Evolutionary conservation across 441 rosid species (phyloP), one percentile per base, ranked within the genome.

Genomic region (Sinapis alba): DNA sequence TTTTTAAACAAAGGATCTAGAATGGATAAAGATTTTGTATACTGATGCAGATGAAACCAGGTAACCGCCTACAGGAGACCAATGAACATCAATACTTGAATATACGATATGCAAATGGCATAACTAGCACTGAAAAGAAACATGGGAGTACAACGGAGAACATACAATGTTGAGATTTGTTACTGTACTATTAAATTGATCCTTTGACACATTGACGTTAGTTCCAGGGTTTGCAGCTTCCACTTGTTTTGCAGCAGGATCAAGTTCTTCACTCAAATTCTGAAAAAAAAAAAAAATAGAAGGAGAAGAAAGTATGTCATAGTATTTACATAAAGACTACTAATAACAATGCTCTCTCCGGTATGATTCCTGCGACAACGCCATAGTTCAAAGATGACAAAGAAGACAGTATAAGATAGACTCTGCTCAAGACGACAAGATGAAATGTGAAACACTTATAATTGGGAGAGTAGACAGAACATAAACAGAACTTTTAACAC

Each of bases 21-120:
- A 83, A 93, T 78, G 59, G 97, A 89, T 62, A 90, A 83, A 5
- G 93, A 91, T 84, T 89, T 93, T 13, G 82, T 66, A 80, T 89
- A 89, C 76, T 96, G 96, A 69, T 89, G 90, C 70, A 93, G 97
- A 80, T 93, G 98, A 80, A 90, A 93, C 97, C 97, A 93, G 47
- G 87, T 81, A 78, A 92, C 85, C 0, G 99, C 98, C 99, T 96
- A 63, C 59, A 85, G 34, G 72, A 74, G 73, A 67, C 8, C 65
- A 41, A 54, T 45, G 8, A 47, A 63, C 68, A 79, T 54, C 78
- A 76, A 62, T 38, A 69, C 7, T 59, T 79, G 57, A 80, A 65
- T 2, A 24, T 24, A 24, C 27, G 27, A 24, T 24, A 24, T 24
- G 27, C 27, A 24, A 24, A 24, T 24, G 27, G 27, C 27, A 24